These are phyloP conservation scores for Candida hispaniensis DNA, from an alignment of 805 yeast species.

Conservation along the genomic window DNA sequence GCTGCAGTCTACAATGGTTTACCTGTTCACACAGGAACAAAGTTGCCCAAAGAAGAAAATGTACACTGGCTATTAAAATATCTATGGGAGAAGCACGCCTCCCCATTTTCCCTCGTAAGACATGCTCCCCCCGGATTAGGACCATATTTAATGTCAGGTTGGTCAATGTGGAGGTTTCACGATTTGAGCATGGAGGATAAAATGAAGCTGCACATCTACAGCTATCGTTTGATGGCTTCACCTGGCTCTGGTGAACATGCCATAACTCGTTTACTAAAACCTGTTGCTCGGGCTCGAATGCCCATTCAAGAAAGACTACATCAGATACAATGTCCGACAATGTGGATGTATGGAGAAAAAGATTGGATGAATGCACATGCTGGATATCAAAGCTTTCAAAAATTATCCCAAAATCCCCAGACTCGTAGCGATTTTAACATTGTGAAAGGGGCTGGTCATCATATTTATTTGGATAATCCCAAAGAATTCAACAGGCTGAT, in stretches of 20 bases:
- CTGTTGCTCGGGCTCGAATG: slow-evolving; percentile 80
- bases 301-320: slow-evolving; percentile 46
- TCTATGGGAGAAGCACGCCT: slow-evolving; percentile 75
- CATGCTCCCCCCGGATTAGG: slow-evolving; percentile 45
- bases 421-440: slow-evolving; percentile 25
- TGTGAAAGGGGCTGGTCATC: slow-evolving; percentile 56
- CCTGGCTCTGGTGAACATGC: slow-evolving; percentile 90
- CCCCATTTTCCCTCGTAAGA: slow-evolving; percentile 74
- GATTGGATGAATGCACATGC: slow-evolving; percentile 53
- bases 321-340: slow-evolving; percentile 45
- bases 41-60: slow-evolving; percentile 26
- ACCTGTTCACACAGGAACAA: slow-evolving; percentile 10
- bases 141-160: slow-evolving; percentile 61
- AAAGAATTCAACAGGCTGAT: slow-evolving; percentile 41
- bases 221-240: slow-evolving; percentile 72
- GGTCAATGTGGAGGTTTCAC: slow-evolving; percentile 76
- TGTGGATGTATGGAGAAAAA: slow-evolving; percentile 77
- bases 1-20: slow-evolving; percentile 2
- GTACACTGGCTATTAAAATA: slow-evolving; percentile 64
- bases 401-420: slow-evolving; percentile 16
- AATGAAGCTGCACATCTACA: slow-evolving; percentile 55
- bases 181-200: slow-evolving; percentile 37
- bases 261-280: slow-evolving; percentile 66
- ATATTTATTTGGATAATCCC: slow-evolving; percentile 54
- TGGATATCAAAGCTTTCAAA: slow-evolving; percentile 29